A percentile compares a stretch with the other conserved stretches of the same genome.
These are phyloP conservation scores for Neopestalotiopsis clavispora DNA, from an alignment of 2,329 filamentous ascomycete species.

Conservation along the genomic window DNA sequence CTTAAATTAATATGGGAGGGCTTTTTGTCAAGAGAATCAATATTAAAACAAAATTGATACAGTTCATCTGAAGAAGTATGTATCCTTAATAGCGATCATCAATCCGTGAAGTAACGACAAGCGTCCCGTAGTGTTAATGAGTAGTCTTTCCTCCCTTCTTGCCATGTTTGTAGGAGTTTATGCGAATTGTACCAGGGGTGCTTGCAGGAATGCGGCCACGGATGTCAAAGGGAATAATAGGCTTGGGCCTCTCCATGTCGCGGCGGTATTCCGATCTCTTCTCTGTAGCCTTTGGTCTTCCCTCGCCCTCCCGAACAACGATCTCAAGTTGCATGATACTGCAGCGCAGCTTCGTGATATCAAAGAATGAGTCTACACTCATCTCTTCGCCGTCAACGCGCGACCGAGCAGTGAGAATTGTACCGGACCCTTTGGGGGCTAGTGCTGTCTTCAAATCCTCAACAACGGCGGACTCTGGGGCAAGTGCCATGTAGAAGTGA, in stretches of 20 bases:
- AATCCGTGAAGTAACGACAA: background rate
- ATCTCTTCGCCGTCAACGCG: background rate
- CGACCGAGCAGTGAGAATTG: conserved; percentile 2
- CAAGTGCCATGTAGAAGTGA: conserved; percentile 19
- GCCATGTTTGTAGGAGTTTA: background rate
- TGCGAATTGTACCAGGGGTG: background rate
- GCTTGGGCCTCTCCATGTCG: background rate
- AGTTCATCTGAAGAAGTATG: background rate
- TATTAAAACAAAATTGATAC: background rate
- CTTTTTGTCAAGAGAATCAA: background rate
- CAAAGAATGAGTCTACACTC: background rate
- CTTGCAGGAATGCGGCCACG: background rate
- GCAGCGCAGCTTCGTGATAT: conserved; percentile 9
- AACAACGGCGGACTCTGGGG: background rate
- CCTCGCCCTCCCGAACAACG: background rate
- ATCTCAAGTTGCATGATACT: conserved; percentile 13
- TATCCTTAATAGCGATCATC: background rate
- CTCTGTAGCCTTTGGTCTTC: background rate
- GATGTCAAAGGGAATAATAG: background rate
- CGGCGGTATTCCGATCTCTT: background rate
- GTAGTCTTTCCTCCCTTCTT: background rate
- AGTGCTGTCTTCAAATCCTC: conserved; percentile 4
- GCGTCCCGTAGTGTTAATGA: background rate
- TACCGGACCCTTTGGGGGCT: conserved; percentile 11
- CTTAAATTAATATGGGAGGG: background rate